Base-by-base conservation (phyloP, 805 yeast species). In the Wickerhamomyces chambardii region DNA sequence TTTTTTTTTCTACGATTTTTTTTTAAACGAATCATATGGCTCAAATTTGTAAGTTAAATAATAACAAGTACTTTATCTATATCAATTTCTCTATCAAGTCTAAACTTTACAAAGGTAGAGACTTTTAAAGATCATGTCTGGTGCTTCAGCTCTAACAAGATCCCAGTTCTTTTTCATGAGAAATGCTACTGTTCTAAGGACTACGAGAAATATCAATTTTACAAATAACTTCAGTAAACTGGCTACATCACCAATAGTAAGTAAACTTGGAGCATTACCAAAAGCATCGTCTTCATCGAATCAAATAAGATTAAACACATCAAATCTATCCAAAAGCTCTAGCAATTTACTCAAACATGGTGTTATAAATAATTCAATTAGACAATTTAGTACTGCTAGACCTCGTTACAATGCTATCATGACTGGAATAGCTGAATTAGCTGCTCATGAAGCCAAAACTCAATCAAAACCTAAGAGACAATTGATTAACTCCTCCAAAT, bases 141-240 rank as follows among this genome's bases (percentile, higher is more conserved):
- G n/a, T 24, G 6, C 27, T 10, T 43, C 51, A 6, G 35, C 44
- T 21, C 40, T 76, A 33, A 67, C 75, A 31, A 67, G 66, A 48
- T 61, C 77, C 6, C 69, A 70, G 61, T 73, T 75, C 55, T 76
- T 70, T 61, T 77, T 78, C 54, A 63, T 75, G 41, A 66, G 63
- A 49, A 78, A 77, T 56, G 47, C 70, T 4, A 57, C 71, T 17
- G 68, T 74, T 26, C 48, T 68, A 39, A 57, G 55, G 40, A 60
- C 55, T 14, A 37, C 47, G 21, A 45, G 39, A n/a, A 24, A n/a
- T 24, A 11, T 14, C 12, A 24, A 24, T 14, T 7, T 15, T 15
- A 5, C n/a, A n/a, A 25, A 25, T 19, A 19, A 19, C 14, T 12
- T 25, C 18, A 24, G 15, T 14, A 24, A 24, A 24, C 12, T 24